Evolutionary conservation across 1,284 basidiomycete species (phyloP).

Genomic region (Agaricales sp.): DNA sequence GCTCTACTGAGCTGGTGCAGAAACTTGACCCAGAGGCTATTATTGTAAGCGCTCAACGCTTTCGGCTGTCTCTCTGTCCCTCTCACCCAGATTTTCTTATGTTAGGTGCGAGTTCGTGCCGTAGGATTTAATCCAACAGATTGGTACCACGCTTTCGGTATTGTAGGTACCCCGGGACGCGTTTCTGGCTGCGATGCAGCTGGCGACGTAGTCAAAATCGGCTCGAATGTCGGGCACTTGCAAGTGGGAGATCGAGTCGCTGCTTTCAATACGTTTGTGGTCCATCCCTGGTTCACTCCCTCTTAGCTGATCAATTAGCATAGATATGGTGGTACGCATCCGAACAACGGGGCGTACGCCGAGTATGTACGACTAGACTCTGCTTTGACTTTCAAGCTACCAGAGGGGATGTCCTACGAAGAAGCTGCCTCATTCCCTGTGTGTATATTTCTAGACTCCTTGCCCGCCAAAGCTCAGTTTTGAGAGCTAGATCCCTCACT

Average conservation of each 20-base stretch:
- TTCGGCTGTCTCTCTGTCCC: neutral
- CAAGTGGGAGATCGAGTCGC: neutral
- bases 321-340: neutral
- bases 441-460: neutral
- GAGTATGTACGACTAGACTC: neutral
- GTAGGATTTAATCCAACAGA: neutral
- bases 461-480: neutral
- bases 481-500: constrained; percentile 1
- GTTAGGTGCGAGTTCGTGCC: neutral
- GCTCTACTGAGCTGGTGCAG: neutral
- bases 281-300: neutral
- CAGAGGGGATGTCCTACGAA: constrained; percentile 7
- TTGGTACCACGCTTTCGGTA: neutral
- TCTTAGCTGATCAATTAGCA: neutral
- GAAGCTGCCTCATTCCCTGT: constrained; percentile 7
- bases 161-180: neutral
- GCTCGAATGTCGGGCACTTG: neutral
- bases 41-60: neutral
- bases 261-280: neutral
- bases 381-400: constrained; percentile 1
- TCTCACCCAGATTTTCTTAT: neutral
- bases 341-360: neutral
- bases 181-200: constrained; percentile 1
- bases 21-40: neutral
- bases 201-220: neutral